These are phyloP conservation scores for Citropsis articulata DNA, from an alignment of 345 rosid genomes.

Conservation along the genomic window DNA sequence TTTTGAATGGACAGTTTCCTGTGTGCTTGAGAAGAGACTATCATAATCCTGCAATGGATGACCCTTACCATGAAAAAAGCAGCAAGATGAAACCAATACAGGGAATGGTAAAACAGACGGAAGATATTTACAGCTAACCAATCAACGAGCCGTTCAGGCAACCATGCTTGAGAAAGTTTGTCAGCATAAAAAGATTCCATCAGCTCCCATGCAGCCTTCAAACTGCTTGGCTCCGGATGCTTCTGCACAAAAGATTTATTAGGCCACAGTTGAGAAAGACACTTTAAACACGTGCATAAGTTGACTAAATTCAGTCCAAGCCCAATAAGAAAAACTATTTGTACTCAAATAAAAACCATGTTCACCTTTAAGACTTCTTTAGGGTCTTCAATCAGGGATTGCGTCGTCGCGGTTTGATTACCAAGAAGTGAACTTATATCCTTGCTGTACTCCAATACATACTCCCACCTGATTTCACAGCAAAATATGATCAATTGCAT, in stretches of 20 bases:
- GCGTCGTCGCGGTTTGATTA: slow-evolving; percentile 30
- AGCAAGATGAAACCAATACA: slow-evolving; percentile 8
- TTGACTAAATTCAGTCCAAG: background rate
- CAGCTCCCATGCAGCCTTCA: slow-evolving; percentile 97
- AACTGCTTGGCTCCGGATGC: slow-evolving; percentile 52
- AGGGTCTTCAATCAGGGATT: slow-evolving; percentile 58
- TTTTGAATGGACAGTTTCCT: slow-evolving; percentile 62
- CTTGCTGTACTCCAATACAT: slow-evolving; percentile 83
- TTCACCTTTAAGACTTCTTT: slow-evolving; percentile 56
- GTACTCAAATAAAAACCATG: background rate
- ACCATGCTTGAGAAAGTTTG: slow-evolving; percentile 66
- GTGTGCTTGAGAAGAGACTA: slow-evolving; percentile 57
- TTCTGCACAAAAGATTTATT: slow-evolving; percentile 30
- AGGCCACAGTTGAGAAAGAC: background rate
- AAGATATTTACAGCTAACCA: slow-evolving; percentile 88
- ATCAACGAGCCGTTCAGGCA: slow-evolving; percentile 80
- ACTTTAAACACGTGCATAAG: background rate
- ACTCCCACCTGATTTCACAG: slow-evolving; percentile 67
- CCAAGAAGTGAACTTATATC: slow-evolving; percentile 70
- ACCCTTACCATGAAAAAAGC: slow-evolving; percentile 1
- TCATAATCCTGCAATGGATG: slow-evolving; percentile 65
- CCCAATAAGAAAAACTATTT: background rate
- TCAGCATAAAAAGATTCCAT: slow-evolving; percentile 87
- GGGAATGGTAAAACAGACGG: slow-evolving; percentile 1
- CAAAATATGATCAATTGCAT: background rate